Evolutionary conservation across 2,329 filamentous ascomycete genomes (phyloP).

Genomic region (Fusarium sp.): DNA sequence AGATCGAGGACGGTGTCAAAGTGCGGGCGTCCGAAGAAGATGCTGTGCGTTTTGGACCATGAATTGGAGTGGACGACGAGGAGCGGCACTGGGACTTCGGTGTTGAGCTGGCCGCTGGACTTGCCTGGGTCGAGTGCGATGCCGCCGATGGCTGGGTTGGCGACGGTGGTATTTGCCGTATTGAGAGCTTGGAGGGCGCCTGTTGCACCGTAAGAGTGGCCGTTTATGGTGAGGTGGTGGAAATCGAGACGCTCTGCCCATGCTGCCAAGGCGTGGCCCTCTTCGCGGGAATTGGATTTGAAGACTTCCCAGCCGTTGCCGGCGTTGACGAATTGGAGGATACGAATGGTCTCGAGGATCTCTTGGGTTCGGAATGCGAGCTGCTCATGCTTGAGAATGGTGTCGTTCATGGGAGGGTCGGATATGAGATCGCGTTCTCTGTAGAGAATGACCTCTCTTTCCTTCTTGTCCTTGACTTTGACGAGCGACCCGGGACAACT

Average conservation of each 20-base stretch:
- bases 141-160: slow-evolving; percentile 62
- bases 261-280: slow-evolving; percentile 58
- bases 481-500: slow-evolving; percentile 61
- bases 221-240: slow-evolving; percentile 66
- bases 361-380: slow-evolving; percentile 64
- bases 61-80: slow-evolving; percentile 73
- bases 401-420: slow-evolving; percentile 49
- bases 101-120: slow-evolving; percentile 70
- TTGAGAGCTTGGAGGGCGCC: slow-evolving; percentile 71
- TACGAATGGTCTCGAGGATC: slow-evolving; percentile 58
- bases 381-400: slow-evolving; percentile 58
- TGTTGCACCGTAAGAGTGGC: slow-evolving; percentile 76
- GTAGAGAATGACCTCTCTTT: slow-evolving; percentile 52
- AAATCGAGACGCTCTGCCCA: slow-evolving; percentile 68
- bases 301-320: slow-evolving; percentile 52
- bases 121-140: slow-evolving; percentile 77
- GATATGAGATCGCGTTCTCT: slow-evolving; percentile 49
- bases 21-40: slow-evolving; percentile 74
- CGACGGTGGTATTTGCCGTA: slow-evolving; percentile 47
- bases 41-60: slow-evolving; percentile 68
- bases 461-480: slow-evolving; percentile 44
- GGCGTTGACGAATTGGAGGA: slow-evolving; percentile 56
- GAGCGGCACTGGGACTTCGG: slow-evolving; percentile 67
- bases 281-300: slow-evolving; percentile 58
- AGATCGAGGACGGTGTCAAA: slow-evolving; percentile 72